phyloP scores from a whole-genome alignment of 345 rosid species.

The Euphorbia lathyris region DNA sequence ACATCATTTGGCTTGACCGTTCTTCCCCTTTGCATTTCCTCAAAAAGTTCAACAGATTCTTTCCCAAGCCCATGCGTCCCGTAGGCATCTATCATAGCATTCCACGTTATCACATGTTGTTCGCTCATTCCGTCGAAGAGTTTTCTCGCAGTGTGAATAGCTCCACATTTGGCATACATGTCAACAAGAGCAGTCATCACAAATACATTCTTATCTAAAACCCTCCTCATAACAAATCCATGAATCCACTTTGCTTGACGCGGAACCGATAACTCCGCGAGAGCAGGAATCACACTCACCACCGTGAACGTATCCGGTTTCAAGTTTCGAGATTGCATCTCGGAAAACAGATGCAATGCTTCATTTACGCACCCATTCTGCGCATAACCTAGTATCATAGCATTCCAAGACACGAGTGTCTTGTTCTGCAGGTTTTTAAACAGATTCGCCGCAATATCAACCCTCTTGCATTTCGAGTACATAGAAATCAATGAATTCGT shows the following conservation, averaged over 20 bases:
- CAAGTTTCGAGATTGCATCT: constrained; percentile 22
- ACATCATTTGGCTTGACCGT: constrained; percentile 21
- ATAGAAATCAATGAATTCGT: constrained; percentile 32
- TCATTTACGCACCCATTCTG: constrained; percentile 26
- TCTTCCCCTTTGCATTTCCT: constrained; percentile 26
- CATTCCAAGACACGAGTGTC: constrained; percentile 32
- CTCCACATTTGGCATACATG: constrained; percentile 35
- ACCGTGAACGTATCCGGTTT: constrained; percentile 30
- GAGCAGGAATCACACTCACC: constrained; percentile 36
- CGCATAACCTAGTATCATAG: constrained; percentile 36
- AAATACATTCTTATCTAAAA: constrained; percentile 23
- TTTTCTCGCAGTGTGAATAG: constrained; percentile 27
- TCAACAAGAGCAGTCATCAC: constrained; percentile 36
- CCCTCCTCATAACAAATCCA: constrained; percentile 25
- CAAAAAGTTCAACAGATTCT: constrained; percentile 22
- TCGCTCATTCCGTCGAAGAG: constrained; percentile 29
- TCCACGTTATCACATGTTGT: constrained; percentile 32
- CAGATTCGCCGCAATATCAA: constrained; percentile 19
- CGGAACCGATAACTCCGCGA: constrained; percentile 28
- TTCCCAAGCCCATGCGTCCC: constrained; percentile 31
- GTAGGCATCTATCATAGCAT: constrained; percentile 34
- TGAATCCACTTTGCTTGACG: constrained; percentile 35
- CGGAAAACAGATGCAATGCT: constrained; percentile 25
- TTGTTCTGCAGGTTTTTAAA: constrained; percentile 20
- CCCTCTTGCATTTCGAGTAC: constrained; percentile 32